Base-by-base conservation (phyloP, 805 yeast species). In the Saccharomycopsis malanga region DNA sequence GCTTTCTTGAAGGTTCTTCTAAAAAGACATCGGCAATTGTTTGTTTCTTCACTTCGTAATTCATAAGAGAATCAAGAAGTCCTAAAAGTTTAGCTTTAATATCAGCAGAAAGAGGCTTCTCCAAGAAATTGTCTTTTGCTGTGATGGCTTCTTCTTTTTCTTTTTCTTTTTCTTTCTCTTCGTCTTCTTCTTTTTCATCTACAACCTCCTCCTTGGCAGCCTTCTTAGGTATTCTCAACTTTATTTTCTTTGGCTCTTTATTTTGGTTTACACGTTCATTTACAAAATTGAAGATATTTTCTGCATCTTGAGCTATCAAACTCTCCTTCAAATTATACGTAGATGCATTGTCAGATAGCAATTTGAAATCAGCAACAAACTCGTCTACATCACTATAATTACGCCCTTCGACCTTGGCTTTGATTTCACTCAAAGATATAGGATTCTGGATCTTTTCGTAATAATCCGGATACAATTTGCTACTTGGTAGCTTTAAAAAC, bases 381-480 rank as follows among this genome's bases (percentile, higher is more conserved):
- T 72, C 74, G 35, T 65, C 37, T 40, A 56, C 68, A 48, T 43
- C 56, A 12, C 50, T 59, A 49, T 71, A 70, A 35, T 60, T 60
- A 38, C 65, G 59, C 7, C 62, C 56, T 9, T 65, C 62, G 38
- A 76, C 58, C 48, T 74, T 76, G 49, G 63, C 65, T 50, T 72
- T 72, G 49, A 87, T 79, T 62, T 84, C 91, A 47, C 75, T 71
- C 10, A 87, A 61, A 0, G 95, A 81, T 2, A 84, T 76, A 2
- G 95, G 95, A 20, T 65, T 65, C 45, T 68, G 64, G 39, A 86
- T 78, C 46, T 78, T 67, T 48, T 76, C 73, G 60, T 81, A 86
- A 61, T 87, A 88, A 59, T 87, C 94, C 0, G 96, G 88, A 58
- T 84, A 87, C 39, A 76, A 64, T 59, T 81, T 79, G 55, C 79